A percentile compares a stretch with the other conserved stretches of the same genome.
These are phyloP conservation scores for Maudiozyma barnettii DNA, from an alignment of 805 yeast genomes.

Conservation along the genomic window DNA sequence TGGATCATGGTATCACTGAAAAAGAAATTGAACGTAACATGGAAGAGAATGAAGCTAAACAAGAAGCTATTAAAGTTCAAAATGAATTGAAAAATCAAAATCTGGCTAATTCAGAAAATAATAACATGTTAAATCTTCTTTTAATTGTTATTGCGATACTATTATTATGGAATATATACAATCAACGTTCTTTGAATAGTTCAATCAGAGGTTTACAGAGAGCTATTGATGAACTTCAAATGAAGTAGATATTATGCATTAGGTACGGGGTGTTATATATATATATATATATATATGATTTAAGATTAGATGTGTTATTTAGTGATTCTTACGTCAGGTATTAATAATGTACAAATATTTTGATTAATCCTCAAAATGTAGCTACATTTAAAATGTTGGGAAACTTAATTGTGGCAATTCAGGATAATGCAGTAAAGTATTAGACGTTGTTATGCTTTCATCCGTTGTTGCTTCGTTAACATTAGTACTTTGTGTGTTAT, in stretches of 20 bases:
- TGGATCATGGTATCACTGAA: background rate
- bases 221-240: background rate
- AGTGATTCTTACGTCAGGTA: too few species aligned
- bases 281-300: background rate
- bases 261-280: background rate
- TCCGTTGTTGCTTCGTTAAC: background rate
- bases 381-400: conserved; percentile 11
- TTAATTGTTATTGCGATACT: background rate
- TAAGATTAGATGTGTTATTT: background rate
- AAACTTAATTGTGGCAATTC: conserved; percentile 21
- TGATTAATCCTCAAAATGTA: background rate
- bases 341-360: too few species aligned
- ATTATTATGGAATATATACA: conserved; percentile 1
- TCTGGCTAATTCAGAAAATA: too few species aligned
- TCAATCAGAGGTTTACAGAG: conserved; percentile 1
- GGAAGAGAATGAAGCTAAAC: background rate
- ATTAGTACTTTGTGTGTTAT: background rate
- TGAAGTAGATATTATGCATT: conserved; percentile 1
- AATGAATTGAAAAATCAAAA: background rate
- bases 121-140: background rate
- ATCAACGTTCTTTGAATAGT: conserved; percentile 1
- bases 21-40: background rate
- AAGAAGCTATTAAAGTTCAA: background rate
- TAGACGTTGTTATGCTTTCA: background rate
- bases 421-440: conserved; percentile 12